These are phyloP conservation scores for Liriodendron chinense DNA, from an alignment of 164 flowering plant species.

Conservation along the genomic window DNA sequence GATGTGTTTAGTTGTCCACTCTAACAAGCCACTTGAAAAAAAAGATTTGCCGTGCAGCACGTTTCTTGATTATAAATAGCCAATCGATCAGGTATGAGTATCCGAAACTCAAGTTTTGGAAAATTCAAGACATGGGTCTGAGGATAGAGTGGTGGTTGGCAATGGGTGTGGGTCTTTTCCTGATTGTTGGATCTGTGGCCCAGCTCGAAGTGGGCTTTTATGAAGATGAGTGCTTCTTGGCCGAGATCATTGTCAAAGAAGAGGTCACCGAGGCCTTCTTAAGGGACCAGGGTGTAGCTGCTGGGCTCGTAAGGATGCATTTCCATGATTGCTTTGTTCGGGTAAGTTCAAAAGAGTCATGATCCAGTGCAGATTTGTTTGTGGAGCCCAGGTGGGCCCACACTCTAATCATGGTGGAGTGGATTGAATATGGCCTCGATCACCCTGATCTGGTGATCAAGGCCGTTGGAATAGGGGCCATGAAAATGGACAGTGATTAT, in stretches of 20 bases:
- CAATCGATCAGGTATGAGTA: too few relatives aligned
- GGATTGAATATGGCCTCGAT: too few relatives aligned
- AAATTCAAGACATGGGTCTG: slow-evolving; percentile 6
- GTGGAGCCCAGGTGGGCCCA: too few relatives aligned
- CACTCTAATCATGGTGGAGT: too few relatives aligned
- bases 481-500: too few relatives aligned
- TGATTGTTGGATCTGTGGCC: slow-evolving; percentile 23
- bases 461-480: too few relatives aligned
- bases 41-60: too few relatives aligned
- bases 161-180: slow-evolving; percentile 15
- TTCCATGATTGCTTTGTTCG: slow-evolving; percentile 55
- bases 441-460: too few relatives aligned
- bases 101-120: neutral
- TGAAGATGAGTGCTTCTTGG: slow-evolving; percentile 18
- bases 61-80: too few relatives aligned
- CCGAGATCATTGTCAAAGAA: slow-evolving; percentile 25
- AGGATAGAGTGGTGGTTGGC: slow-evolving; percentile 3
- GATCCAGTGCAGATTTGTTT: too few relatives aligned
- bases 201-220: slow-evolving; percentile 44
- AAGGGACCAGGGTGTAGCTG: slow-evolving; percentile 22
- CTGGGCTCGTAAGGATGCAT: slow-evolving; percentile 44
- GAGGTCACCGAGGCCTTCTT: slow-evolving; percentile 21
- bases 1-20: too few relatives aligned
- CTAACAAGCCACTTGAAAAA: too few relatives aligned
- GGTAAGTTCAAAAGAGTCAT: slow-evolving; percentile 16